A percentile compares a stretch with the other conserved stretches of the same genome.
These are phyloP conservation scores for Neophaeococcomyces mojaviensis DNA, from an alignment of 2,329 filamentous ascomycete species.

Conservation along the genomic window DNA sequence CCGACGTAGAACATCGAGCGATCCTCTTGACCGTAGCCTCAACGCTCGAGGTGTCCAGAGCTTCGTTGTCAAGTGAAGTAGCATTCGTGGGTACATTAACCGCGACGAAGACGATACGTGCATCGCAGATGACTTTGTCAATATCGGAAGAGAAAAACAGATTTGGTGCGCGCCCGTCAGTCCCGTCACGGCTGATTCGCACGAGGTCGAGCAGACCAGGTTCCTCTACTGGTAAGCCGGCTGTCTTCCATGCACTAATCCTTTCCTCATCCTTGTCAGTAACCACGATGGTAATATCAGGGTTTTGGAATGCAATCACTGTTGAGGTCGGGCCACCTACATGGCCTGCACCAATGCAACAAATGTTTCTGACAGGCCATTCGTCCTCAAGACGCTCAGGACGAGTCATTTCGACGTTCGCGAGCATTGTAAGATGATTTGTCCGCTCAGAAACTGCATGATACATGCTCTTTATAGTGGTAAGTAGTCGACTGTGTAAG, in stretches of 20 bases:
- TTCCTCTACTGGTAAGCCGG: conserved; percentile 68
- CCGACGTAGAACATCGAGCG: conserved; percentile 56
- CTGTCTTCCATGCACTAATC: conserved; percentile 66
- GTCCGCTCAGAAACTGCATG: too few species aligned
- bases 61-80: conserved; percentile 61
- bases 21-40: conserved; percentile 63
- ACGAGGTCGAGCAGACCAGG: conserved; percentile 63
- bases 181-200: conserved; percentile 37
- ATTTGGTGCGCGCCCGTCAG: conserved; percentile 44
- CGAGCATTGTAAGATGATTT: too few species aligned
- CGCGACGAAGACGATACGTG: conserved; percentile 66
- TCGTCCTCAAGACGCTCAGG: too few species aligned
- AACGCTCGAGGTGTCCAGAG: conserved; percentile 65
- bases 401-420: too few species aligned
- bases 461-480: too few species aligned
- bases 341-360: background rate
- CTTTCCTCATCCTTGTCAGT: conserved; percentile 60
- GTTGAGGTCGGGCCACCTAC: conserved; percentile 67
- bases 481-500: too few species aligned
- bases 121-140: conserved; percentile 52
- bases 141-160: conserved; percentile 67
- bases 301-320: conserved; percentile 66
- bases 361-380: too few species aligned
- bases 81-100: conserved; percentile 72
- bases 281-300: conserved; percentile 63